Conservation (phyloP, 345 rosid species). For the Aurinia saxatilis region DNA sequence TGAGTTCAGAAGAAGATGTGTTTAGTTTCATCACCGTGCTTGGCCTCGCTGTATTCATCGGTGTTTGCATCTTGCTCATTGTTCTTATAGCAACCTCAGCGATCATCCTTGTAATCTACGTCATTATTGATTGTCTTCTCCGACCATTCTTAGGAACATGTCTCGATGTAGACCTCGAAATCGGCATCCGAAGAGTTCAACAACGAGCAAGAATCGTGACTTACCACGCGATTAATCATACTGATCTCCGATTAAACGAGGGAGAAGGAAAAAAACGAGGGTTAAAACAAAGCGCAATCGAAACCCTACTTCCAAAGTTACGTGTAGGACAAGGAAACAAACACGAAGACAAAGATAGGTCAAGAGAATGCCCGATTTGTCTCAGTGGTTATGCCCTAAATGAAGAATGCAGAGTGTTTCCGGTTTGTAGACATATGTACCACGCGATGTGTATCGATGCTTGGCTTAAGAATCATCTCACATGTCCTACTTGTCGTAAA, state of each 20-base stretch:
- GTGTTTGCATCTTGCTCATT: slow-evolving; percentile 21
- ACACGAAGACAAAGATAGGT: neutral
- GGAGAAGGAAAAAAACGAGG: neutral
- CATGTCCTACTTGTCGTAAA: slow-evolving; percentile 31
- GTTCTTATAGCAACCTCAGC: slow-evolving; percentile 22
- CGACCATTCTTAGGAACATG: slow-evolving; percentile 21
- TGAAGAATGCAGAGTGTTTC: slow-evolving; percentile 25
- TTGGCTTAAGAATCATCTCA: slow-evolving; percentile 30
- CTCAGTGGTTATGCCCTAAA: slow-evolving; percentile 10
- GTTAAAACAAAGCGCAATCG: slow-evolving; percentile 17
- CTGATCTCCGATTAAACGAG: neutral
- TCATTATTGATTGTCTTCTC: slow-evolving; percentile 20
- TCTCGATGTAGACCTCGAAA: slow-evolving; percentile 23
- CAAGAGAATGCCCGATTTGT: slow-evolving; percentile 26
- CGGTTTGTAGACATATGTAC: slow-evolving; percentile 29
- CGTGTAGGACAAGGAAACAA: slow-evolving; percentile 14
- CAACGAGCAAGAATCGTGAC: slow-evolving; percentile 20
- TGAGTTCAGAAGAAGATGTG: slow-evolving; percentile 27
- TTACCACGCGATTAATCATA: slow-evolving; percentile 20
- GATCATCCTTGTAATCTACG: slow-evolving; percentile 22
- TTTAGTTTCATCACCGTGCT: slow-evolving; percentile 20
- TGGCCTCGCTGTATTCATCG: slow-evolving; percentile 17
- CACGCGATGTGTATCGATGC: slow-evolving; percentile 23
- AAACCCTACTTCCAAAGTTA: slow-evolving; percentile 21
- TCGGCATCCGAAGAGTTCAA: slow-evolving; percentile 20